These are phyloP conservation scores for Entrophospora sp. DNA, from an alignment of 192 early-diverging fungal species.

Conservation along the genomic window DNA sequence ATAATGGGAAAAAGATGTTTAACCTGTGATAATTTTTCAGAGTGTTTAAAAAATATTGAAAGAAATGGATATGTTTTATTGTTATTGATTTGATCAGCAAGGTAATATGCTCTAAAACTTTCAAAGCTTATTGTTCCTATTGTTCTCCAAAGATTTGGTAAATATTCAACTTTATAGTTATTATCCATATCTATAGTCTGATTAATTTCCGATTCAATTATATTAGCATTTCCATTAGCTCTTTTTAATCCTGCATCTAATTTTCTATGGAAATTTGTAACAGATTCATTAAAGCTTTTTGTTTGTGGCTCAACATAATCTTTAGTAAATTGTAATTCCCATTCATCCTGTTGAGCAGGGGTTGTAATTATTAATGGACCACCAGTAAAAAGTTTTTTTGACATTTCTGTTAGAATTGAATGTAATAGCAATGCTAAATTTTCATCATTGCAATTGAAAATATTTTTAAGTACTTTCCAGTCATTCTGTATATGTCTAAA, in stretches of 20 bases:
- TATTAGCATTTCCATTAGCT: not conserved
- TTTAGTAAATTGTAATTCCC: not conserved
- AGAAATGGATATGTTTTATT: conserved; percentile 5
- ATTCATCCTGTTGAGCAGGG: not conserved
- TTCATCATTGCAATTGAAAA: conserved; percentile 9
- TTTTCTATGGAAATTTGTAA: not conserved
- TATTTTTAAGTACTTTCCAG: conserved; percentile 9
- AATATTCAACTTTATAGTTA: not conserved
- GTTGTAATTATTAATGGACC: not conserved
- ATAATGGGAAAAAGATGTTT: conserved; percentile 17
- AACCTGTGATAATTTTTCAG: not conserved
- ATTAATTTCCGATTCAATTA: not conserved
- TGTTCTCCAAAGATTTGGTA: conserved; percentile 14
- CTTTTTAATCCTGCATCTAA: not conserved
- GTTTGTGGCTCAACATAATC: not conserved
- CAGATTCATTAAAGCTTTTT: not conserved
- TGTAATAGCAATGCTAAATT: conserved; percentile 18
- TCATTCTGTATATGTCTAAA: conserved; percentile 17
- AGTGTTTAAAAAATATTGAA: conserved; percentile 5
- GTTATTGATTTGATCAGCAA: not conserved
- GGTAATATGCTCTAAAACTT: conserved; percentile 11
- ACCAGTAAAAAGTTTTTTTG: not conserved
- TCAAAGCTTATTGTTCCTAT: not conserved
- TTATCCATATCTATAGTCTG: conserved; percentile 7
- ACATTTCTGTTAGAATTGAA: conserved; percentile 5